These are phyloP conservation scores for Diaporthe ilicicola DNA, from an alignment of 2,329 filamentous ascomycete genomes.

Conservation along the genomic window DNA sequence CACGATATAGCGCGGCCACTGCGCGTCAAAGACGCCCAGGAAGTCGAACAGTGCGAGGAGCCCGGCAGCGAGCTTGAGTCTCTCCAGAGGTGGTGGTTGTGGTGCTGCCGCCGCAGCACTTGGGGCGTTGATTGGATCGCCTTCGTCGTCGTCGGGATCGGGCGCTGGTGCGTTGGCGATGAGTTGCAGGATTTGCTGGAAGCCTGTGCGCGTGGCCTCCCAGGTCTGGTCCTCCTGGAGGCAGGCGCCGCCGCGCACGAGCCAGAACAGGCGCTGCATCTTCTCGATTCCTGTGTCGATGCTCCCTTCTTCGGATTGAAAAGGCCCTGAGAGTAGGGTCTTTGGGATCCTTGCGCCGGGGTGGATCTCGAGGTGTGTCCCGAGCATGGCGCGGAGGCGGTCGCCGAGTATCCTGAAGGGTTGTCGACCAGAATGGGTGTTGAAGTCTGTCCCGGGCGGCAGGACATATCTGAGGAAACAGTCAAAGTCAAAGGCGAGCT, in stretches of 20 bases:
- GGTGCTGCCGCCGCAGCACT: background rate
- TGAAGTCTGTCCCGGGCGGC: background rate
- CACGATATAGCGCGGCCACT: slow-evolving; percentile 31
- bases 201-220: slow-evolving; percentile 38
- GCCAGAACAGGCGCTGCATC: slow-evolving; percentile 41
- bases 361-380: slow-evolving; percentile 39
- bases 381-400: slow-evolving; percentile 22
- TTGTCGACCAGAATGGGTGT: background rate
- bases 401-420: background rate
- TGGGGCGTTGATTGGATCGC: background rate
- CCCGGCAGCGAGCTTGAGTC: slow-evolving; percentile 17
- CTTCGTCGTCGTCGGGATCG: background rate
- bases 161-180: slow-evolving; percentile 2
- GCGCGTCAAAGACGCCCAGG: slow-evolving; percentile 24
- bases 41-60: slow-evolving; percentile 27
- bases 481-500: slow-evolving; percentile 26
- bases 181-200: slow-evolving; percentile 28
- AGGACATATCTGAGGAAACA: slow-evolving; percentile 7
- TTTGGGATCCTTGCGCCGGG: slow-evolving; percentile 38
- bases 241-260: slow-evolving; percentile 38
- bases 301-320: slow-evolving; percentile 27
- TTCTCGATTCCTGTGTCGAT: slow-evolving; percentile 32
- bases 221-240: slow-evolving; percentile 37
- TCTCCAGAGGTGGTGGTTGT: background rate
- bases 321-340: slow-evolving; percentile 39